These are phyloP conservation scores for Trifolium subterraneum DNA, from an alignment of 306 rosid genomes.

Conservation along the genomic window DNA sequence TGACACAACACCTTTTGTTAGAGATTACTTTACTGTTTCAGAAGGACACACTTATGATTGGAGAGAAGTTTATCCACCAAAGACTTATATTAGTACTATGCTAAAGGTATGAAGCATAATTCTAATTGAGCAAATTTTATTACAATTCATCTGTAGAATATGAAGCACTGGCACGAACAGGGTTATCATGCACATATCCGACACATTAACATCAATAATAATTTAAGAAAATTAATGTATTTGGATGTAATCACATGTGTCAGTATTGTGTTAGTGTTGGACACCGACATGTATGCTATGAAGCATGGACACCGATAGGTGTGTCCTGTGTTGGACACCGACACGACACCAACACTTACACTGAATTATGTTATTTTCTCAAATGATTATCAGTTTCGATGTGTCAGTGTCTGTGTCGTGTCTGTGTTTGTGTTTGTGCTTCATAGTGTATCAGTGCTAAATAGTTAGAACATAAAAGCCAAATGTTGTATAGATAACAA, in stretches of 20 bases:
- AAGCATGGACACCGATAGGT: too few species aligned
- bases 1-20: slow-evolving; percentile 64
- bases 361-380: too few species aligned
- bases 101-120: slow-evolving; percentile 44
- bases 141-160: not conserved
- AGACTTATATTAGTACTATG: slow-evolving; percentile 47
- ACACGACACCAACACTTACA: too few species aligned
- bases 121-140: too few species aligned
- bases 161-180: not conserved
- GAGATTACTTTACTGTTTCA: slow-evolving; percentile 48
- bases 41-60: slow-evolving; percentile 52
- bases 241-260: not conserved
- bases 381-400: too few species aligned
- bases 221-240: not conserved
- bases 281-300: not conserved
- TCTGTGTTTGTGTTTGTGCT: too few species aligned
- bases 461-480: not conserved
- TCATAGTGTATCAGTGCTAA: too few species aligned
- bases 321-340: too few species aligned
- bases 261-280: not conserved
- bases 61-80: slow-evolving; percentile 47
- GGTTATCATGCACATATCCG: too few species aligned
- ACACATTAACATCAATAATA: not conserved
- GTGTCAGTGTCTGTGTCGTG: too few species aligned
- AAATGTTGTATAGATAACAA: not conserved